Evolutionary conservation across 768 basidiomycete genomes (phyloP), one percentile per base, ranked within the genome.

Genomic region (Tylopilus vinaceipallidus): DNA sequence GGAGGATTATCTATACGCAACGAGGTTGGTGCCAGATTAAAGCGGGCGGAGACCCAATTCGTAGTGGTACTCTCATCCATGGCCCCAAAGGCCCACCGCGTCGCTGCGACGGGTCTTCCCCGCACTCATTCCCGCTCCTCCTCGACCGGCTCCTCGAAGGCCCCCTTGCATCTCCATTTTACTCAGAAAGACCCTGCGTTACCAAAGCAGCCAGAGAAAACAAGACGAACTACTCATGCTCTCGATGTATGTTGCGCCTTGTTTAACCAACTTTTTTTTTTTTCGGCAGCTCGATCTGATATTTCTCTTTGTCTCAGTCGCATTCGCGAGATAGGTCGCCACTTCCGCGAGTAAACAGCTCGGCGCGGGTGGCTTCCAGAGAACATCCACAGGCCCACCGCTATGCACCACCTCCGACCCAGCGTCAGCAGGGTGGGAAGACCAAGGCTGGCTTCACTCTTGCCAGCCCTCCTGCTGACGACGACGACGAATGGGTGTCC

Each of bases 401-500:
- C 4, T 65, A 67, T 50, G 59, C 47, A 34, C 64, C 59, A 38
- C 49, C 68, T 14, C 42, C 52, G 19, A 33, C 55, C 33, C 67
- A 66, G 42, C 62, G 66, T 26, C 69, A 65, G 38, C 66, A 64
- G 34, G 68, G 63, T 4, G 61, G 53, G 47, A 71, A 70, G 56
- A 62, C 67, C 11, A 83, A 80, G 61, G 60, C 70, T 20, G 83
- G 80, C 5, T 87, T 88, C 60, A 78, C 79, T 12, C 73, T 86
- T 49, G 73, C 83, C 9, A 77, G 73, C 43, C 70, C 77, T 26
- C 71, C 68, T 34, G 75, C 67, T 22, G 76, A 73, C 33, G 76
- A 73, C 12, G 85, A 86, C 11, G 85, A 87, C 47, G 88, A 81
- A 49, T 89, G 86, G 86, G 76, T 86, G 1, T 89, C 87, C 23